Evolutionary conservation across 2,329 filamentous ascomycete species (phyloP), one percentile per base, ranked within the genome.

Genomic region (Knoxdaviesia proteae): DNA sequence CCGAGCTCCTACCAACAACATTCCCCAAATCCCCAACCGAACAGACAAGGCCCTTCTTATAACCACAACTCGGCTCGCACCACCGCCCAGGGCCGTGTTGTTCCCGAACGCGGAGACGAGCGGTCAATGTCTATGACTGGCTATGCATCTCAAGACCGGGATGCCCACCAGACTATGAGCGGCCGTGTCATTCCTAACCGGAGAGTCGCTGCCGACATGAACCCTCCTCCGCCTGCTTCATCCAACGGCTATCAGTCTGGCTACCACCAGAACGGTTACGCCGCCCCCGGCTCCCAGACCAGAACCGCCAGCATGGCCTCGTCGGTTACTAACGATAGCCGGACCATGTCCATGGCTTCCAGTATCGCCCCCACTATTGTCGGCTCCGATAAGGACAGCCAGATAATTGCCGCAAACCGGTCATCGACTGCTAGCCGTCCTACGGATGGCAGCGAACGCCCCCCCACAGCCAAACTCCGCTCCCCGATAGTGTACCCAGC

Each of bases 101-200:
- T 98, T 6, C 90, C 90, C 1, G 87, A 94, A 55, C 77, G 88
- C 43, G 81, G 87, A 47, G 84, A 92, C 52, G 88, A 96, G 58
- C 75, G 90, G 45, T 78, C 90, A 48, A 96, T 96, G 90, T 94
- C 88, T 39, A 80, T 98, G 79, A 90, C 80, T 5, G 84, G 82
- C 7, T 67, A 63, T 46, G 57, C 84, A 50, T 69, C 78, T 3
- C 69, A 80, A 43, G 84, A 92, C 51, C 70, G 73, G 47, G 80
- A 82, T 52, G 67, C 86, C 38, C 80, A 90, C 57, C 88, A 94
- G 59, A 94, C 87, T 5, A 92, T 88, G 74, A 93, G 83, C 55
- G 90, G 90, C 40, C 74, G 90, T 50, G 70, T 93, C 20, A 93
- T 98, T 49, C 90, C 90, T 3, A 82, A 78, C 52, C 71, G 59